phyloP scores from a whole-genome alignment of 768 basidiomycete species.

The Podaxis mareebaensis region DNA sequence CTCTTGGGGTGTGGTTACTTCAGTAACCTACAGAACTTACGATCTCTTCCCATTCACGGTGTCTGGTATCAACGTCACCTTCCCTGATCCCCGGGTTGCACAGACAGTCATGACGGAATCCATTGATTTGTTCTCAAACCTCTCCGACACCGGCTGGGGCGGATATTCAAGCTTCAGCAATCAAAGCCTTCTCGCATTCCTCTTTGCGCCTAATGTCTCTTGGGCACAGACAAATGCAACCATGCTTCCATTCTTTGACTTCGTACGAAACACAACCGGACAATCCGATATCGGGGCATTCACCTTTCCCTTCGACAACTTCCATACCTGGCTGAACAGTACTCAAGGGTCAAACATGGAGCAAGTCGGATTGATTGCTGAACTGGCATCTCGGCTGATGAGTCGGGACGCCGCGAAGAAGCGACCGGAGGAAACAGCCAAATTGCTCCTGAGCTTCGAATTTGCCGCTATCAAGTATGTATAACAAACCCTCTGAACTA shows the following conservation, averaged over 20 bases:
- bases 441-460: slow-evolving; percentile 23
- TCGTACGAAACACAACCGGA: not conserved
- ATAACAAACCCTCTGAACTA: not conserved
- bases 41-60: slow-evolving; percentile 33
- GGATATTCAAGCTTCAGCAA: slow-evolving; percentile 27
- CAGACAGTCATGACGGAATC: slow-evolving; percentile 34
- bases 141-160: slow-evolving; percentile 35
- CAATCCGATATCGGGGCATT: not conserved
- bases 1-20: slow-evolving; percentile 49
- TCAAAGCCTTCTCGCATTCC: not conserved
- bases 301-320: not conserved
- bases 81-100: slow-evolving; percentile 29
- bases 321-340: slow-evolving; percentile 20
- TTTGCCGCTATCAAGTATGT: slow-evolving; percentile 26
- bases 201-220: slow-evolving; percentile 25
- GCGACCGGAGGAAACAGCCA: slow-evolving; percentile 26
- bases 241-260: slow-evolving; percentile 33
- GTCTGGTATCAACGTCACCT: slow-evolving; percentile 29
- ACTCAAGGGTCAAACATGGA: not conserved
- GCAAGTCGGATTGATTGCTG: slow-evolving; percentile 25
- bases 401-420: slow-evolving; percentile 26
- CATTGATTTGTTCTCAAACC: slow-evolving; percentile 28
- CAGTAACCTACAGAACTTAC: slow-evolving; percentile 47
- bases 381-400: slow-evolving; percentile 36
- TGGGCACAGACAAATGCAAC: slow-evolving; percentile 34